phyloP scores from a whole-genome alignment of 108 stramenopile species.

The Aurantiochytrium sp. region DNA sequence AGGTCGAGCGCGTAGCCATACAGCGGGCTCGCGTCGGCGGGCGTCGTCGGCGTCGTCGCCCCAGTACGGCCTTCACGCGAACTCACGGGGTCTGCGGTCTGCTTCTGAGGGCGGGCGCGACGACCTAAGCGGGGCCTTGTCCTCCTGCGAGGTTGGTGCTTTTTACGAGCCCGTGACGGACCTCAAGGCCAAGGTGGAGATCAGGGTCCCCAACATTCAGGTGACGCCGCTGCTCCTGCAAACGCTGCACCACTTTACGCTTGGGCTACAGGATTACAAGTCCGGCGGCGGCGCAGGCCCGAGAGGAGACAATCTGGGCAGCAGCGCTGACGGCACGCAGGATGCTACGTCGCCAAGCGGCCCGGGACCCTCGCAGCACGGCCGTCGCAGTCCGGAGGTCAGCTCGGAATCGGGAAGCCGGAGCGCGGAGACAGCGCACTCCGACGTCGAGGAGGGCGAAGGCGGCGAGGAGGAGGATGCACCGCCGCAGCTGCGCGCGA shows the following conservation, averaged over 20 bases:
- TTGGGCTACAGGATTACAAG: no score
- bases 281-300: no score
- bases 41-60: background rate
- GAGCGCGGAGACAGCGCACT: no score
- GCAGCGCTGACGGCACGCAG: no score
- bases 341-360: no score
- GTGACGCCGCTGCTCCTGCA: background rate
- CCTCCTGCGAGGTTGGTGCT: background rate
- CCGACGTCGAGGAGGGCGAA: background rate
- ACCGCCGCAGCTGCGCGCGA: background rate
- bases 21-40: background rate
- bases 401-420: no score
- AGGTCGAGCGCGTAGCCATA: background rate
- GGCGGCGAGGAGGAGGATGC: background rate
- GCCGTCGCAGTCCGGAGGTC: no score
- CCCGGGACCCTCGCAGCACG: no score
- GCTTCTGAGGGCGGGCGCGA: no score
- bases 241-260: background rate
- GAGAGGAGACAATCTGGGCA: no score
- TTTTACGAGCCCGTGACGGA: background rate
- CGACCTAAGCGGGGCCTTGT: background rate
- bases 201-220: background rate
- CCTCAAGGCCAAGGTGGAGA: background rate
- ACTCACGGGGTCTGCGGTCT: background rate
- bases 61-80: background rate